A percentile compares a stretch with the other conserved stretches of the same genome.
phyloP scores from a whole-genome alignment of 2,329 filamentous ascomycete species.

The Penicillium sp. region DNA sequence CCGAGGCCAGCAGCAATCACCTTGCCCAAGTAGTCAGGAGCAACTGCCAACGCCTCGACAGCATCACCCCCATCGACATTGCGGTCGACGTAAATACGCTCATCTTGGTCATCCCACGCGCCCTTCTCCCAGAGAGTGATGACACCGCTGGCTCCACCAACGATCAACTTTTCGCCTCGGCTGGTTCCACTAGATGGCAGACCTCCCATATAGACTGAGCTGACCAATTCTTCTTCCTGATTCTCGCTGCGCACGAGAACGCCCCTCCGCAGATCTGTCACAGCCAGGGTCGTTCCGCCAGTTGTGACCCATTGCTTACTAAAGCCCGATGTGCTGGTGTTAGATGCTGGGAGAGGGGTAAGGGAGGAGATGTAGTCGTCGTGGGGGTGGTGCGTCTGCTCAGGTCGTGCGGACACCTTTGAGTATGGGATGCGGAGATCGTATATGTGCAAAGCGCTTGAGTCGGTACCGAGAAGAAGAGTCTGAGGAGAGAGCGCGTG shows the following conservation, averaged over 20 bases:
- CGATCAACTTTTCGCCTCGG: constrained; percentile 72
- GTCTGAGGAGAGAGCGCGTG: constrained; percentile 84
- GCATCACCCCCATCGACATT: constrained; percentile 68
- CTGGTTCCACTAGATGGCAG: constrained; percentile 65
- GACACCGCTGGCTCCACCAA: constrained; percentile 76
- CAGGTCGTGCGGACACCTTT: constrained; percentile 61
- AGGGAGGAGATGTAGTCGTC: constrained; percentile 90
- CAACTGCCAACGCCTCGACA: constrained; percentile 70
- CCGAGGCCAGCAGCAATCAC: constrained; percentile 76
- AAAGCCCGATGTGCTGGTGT: constrained; percentile 80
- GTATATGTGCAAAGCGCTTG: constrained; percentile 81
- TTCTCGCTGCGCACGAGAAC: constrained; percentile 88
- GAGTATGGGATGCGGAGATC: constrained; percentile 67
- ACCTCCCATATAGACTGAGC: constrained; percentile 73
- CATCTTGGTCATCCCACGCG: constrained; percentile 92
- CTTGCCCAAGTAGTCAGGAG: constrained; percentile 68
- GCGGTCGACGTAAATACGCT: constrained; percentile 74
- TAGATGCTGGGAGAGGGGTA: constrained; percentile 74
- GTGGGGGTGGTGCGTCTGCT: constrained; percentile 81
- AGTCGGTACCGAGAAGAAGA: constrained; percentile 86
- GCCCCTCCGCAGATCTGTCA: constrained; percentile 83
- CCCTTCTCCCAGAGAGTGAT: constrained; percentile 93
- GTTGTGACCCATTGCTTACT: constrained; percentile 95
- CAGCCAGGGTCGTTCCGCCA: constrained; percentile 83
- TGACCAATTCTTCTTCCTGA: constrained; percentile 90